Evolutionary conservation across 108 stramenopile genomes (phyloP).

Genomic region (Cyclotella sp.): DNA sequence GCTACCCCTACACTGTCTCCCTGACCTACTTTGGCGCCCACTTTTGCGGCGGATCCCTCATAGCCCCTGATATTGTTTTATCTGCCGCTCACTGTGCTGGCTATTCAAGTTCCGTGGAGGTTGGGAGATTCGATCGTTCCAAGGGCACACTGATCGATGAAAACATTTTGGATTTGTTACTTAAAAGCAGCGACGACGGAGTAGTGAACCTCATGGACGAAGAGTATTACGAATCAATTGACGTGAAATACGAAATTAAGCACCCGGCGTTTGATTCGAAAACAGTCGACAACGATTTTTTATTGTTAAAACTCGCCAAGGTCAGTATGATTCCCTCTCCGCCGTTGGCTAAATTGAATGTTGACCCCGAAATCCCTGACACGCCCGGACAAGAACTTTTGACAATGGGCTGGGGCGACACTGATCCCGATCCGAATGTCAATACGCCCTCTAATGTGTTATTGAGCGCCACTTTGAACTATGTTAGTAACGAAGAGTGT

Average conservation of each 20-base stretch:
- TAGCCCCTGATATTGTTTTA: slow-evolving; percentile 73
- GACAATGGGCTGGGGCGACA: slow-evolving; percentile 69
- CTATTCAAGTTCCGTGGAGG: slow-evolving; percentile 42
- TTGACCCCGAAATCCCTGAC: slow-evolving; percentile 42
- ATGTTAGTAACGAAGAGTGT: slow-evolving; percentile 37
- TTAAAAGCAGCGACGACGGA: not conserved
- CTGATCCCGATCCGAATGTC: slow-evolving; percentile 31
- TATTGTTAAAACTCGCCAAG: slow-evolving; percentile 56
- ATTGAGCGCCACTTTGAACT: slow-evolving; percentile 33
- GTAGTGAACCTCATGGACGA: not conserved
- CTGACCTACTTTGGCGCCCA: slow-evolving; percentile 37
- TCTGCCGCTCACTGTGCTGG: slow-evolving; percentile 74
- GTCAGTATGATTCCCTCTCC: slow-evolving; percentile 3
- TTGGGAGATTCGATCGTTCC: slow-evolving; percentile 54
- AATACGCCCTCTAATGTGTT: slow-evolving; percentile 18
- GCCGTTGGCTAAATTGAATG: slow-evolving; percentile 50
- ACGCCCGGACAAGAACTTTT: slow-evolving; percentile 29
- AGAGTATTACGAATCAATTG: slow-evolving; percentile 46
- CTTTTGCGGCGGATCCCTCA: slow-evolving; percentile 35
- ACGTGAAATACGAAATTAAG: slow-evolving; percentile 38
- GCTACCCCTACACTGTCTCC: slow-evolving; percentile 45
- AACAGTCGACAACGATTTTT: slow-evolving; percentile 54
- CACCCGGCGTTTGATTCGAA: slow-evolving; percentile 57
- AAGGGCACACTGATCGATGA: slow-evolving; percentile 18
- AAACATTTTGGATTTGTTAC: not conserved